Percentiles rank a stretch among this genome's conserved stretches.
These are phyloP conservation scores for Arthroderma sp. DNA, from an alignment of 2,329 filamentous ascomycete genomes.

Conservation along the genomic window DNA sequence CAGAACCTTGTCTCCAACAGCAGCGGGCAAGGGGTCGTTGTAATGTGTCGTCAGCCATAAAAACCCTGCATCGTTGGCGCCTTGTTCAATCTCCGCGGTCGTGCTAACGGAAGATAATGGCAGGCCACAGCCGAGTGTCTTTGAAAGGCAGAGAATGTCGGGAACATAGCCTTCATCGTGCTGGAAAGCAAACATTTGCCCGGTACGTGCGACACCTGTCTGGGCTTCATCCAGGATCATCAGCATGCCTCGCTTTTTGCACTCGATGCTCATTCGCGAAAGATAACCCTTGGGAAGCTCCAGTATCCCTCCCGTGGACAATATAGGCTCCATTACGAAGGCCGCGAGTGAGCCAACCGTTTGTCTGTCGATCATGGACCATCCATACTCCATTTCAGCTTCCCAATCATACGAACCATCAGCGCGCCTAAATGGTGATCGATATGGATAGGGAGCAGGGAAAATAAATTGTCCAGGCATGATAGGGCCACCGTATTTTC, in stretches of 20 bases:
- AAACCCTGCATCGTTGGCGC: conserved; percentile 37
- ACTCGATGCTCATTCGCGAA: conserved; percentile 40
- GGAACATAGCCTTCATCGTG: conserved; percentile 37
- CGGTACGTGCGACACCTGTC: conserved; percentile 44
- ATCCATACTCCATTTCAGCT: conserved; percentile 50
- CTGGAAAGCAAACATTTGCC: conserved; percentile 47
- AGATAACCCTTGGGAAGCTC: conserved; percentile 48
- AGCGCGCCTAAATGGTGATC: conserved; percentile 45
- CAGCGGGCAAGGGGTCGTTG: conserved; percentile 48
- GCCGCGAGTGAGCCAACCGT: conserved; percentile 50
- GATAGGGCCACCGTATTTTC: conserved; percentile 33
- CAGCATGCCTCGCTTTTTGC: conserved; percentile 42
- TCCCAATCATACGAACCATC: conserved; percentile 54
- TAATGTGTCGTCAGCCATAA: conserved; percentile 43
- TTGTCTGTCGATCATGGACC: conserved; percentile 46
- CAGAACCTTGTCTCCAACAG: conserved; percentile 48
- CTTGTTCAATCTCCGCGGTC: conserved; percentile 38
- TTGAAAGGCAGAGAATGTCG: conserved; percentile 48
- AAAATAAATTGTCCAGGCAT: conserved; percentile 47
- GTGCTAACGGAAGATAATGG: conserved; percentile 47
- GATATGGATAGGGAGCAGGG: conserved; percentile 48
- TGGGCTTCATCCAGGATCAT: conserved; percentile 49
- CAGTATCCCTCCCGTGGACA: conserved; percentile 47
- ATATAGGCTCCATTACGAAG: conserved; percentile 49
- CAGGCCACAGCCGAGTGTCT: conserved; percentile 48